phyloP scores from a whole-genome alignment of 192 early-diverging fungal species.

The Coemansia sp. region DNA sequence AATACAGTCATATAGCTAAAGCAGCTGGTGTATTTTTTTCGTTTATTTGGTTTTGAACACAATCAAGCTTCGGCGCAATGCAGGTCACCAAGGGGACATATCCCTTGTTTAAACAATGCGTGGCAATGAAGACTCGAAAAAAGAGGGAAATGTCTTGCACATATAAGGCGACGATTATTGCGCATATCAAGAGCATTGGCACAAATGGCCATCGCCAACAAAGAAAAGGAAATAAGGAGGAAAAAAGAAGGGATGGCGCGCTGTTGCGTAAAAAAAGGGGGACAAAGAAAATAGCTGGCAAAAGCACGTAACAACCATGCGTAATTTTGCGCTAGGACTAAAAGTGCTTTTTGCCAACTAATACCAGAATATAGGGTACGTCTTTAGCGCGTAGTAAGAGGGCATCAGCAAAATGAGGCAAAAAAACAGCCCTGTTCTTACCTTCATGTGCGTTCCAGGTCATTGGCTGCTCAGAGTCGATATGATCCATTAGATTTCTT shows the following conservation, averaged over 20 bases:
- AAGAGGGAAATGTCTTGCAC: background rate
- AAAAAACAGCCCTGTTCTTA: conserved; percentile 1
- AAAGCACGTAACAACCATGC: background rate
- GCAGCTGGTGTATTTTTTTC: background rate
- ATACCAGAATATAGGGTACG: background rate
- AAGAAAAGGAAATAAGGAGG: background rate
- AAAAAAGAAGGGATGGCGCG: conserved; percentile 8
- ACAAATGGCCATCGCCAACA: background rate
- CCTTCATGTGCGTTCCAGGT: conserved; percentile 12
- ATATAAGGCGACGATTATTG: background rate
- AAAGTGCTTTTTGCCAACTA: background rate
- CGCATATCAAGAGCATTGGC: background rate
- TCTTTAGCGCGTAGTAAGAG: background rate
- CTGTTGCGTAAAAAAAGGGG: conserved; percentile 7
- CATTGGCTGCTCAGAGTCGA: conserved; percentile 7
- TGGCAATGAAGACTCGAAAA: background rate
- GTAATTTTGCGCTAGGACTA: background rate
- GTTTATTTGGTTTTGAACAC: background rate
- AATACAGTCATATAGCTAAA: too few relatives aligned
- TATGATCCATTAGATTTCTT: conserved; percentile 3
- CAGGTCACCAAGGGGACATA: background rate
- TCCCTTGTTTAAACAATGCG: background rate
- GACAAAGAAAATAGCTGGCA: background rate
- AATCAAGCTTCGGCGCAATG: background rate
- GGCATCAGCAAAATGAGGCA: background rate